phyloP scores from a whole-genome alignment of 805 yeast species.

The Cyberlindnera saturnus region DNA sequence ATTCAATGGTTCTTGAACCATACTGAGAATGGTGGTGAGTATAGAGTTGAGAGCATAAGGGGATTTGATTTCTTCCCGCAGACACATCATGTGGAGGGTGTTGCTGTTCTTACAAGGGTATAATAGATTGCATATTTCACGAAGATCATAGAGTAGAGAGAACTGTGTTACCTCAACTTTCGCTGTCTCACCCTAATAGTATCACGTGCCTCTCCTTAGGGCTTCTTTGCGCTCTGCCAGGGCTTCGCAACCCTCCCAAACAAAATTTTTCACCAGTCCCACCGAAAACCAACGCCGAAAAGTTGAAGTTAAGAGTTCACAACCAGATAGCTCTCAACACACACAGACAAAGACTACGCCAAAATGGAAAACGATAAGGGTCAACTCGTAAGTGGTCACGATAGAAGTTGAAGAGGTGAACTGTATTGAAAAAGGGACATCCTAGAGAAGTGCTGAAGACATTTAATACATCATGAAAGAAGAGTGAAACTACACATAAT shows the following conservation, averaged over 20 bases:
- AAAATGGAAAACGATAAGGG: conserved; percentile 99
- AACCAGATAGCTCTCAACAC: background rate
- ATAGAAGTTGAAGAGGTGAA: background rate
- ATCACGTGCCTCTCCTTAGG: conserved; percentile 8
- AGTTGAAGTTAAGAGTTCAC: conserved; percentile 12
- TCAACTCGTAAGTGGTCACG: conserved; percentile 78
- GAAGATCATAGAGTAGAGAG: too few relatives aligned
- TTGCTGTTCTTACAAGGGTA: conserved; percentile 57
- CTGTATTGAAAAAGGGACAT: background rate
- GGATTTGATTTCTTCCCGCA: conserved; percentile 98
- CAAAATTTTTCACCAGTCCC: conserved; percentile 15
- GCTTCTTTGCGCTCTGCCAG: background rate
- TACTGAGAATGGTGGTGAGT: conserved; percentile 55
- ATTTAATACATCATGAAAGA: background rate
- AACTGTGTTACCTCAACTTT: too few relatives aligned
- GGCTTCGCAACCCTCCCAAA: conserved; percentile 3
- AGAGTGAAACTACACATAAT: background rate
- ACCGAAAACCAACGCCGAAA: conserved; percentile 6
- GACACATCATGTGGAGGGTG: conserved; percentile 88
- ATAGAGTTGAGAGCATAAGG: conserved; percentile 72
- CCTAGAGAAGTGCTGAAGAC: background rate
- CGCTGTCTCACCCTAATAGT: background rate
- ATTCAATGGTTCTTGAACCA: conserved; percentile 71
- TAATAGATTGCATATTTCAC: background rate
- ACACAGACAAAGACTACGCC: conserved; percentile 25